phyloP scores from a whole-genome alignment of 1,139 yeast genomes.

The Trichomonascaceae sp. region DNA sequence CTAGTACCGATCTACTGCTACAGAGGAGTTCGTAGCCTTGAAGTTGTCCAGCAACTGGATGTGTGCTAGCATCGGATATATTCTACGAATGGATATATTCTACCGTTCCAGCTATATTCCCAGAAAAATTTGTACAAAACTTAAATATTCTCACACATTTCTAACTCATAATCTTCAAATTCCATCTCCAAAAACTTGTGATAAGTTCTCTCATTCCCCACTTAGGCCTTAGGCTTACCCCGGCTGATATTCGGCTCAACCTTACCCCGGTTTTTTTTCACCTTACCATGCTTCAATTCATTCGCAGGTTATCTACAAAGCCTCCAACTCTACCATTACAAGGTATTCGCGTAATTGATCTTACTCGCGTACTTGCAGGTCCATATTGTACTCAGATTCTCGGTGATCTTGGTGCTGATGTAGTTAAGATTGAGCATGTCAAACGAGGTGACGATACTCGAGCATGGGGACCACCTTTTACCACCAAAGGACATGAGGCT shows the following conservation, averaged over 20 bases:
- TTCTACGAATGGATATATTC: too few species aligned
- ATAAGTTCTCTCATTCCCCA: too few species aligned
- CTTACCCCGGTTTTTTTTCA: neutral
- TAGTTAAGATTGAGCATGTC: conserved; percentile 40
- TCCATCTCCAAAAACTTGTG: too few species aligned
- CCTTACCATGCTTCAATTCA: conserved; percentile 1
- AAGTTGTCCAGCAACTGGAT: too few species aligned
- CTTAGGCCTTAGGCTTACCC: too few species aligned
- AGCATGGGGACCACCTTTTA: conserved; percentile 42
- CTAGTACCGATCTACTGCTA: too few species aligned
- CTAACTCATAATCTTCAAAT: too few species aligned
- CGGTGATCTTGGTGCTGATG: conserved; percentile 41
- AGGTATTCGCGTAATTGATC: conserved; percentile 36
- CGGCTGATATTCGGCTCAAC: neutral
- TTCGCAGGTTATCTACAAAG: conserved; percentile 1
- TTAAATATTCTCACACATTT: too few species aligned
- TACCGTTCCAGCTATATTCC: too few species aligned
- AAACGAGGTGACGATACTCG: conserved; percentile 41
- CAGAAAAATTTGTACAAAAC: too few species aligned
- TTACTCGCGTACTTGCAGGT: conserved; percentile 41
- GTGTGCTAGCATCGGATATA: too few species aligned
- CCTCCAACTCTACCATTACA: conserved; percentile 18
- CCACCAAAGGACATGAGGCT: conserved; percentile 30
- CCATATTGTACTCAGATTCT: conserved; percentile 39
- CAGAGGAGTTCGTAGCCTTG: too few species aligned